Conservation (phyloP, 176 grass and related monocot species). For the Juncus effusus region DNA sequence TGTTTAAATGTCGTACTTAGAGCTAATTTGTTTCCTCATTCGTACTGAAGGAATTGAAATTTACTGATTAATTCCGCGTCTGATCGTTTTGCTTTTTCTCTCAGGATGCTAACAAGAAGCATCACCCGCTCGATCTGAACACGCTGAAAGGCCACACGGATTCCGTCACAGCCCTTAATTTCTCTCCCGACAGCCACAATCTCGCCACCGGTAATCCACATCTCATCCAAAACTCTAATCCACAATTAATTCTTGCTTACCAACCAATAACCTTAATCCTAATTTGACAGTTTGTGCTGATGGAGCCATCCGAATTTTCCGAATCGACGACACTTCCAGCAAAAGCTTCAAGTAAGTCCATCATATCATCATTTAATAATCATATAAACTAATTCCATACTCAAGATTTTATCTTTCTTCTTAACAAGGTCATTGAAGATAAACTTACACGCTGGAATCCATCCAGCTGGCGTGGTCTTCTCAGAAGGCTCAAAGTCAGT, state of each 20-base stretch:
- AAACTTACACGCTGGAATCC: constrained; percentile 86
- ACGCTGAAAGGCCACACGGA: constrained; percentile 80
- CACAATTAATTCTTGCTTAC: not conserved
- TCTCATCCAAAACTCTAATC: not conserved
- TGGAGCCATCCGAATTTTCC: constrained; percentile 74
- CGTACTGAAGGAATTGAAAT: constrained; percentile 9
- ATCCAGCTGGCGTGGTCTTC: constrained; percentile 71
- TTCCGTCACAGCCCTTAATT: constrained; percentile 61
- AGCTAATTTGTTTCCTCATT: not conserved
- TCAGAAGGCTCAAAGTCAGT: constrained; percentile 73
- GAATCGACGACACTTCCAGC: constrained; percentile 81
- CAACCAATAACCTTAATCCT: not conserved
- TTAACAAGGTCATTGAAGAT: constrained; percentile 63
- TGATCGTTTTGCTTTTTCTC: constrained; percentile 11
- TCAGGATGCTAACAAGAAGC: constrained; percentile 76
- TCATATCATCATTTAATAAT: not conserved
- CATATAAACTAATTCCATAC: not conserved
- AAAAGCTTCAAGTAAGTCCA: constrained; percentile 90
- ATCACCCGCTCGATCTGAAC: constrained; percentile 86
- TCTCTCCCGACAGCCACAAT: constrained; percentile 61
- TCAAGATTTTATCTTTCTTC: not conserved
- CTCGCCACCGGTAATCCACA: constrained; percentile 61
- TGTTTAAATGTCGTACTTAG: too few relatives aligned
- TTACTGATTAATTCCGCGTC: not conserved
- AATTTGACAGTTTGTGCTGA: constrained; percentile 56